Conservation (phyloP, 2,329 filamentous ascomycete genomes). For the Tothia fuscella region DNA sequence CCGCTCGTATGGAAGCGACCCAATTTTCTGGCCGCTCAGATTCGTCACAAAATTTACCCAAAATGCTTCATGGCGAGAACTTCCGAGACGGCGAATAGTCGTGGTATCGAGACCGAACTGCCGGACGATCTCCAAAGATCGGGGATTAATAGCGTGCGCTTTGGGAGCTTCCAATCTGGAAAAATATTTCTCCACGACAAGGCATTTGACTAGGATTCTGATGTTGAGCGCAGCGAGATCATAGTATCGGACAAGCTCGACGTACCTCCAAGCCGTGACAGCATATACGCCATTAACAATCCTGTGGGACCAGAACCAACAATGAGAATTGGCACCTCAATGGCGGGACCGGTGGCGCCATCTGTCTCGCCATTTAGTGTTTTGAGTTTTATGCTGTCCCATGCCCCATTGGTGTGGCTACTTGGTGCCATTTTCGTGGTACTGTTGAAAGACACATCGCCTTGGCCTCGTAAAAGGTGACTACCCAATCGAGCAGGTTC, state of each 20-base stretch:
- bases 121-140: slow-evolving; percentile 21
- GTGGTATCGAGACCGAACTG: slow-evolving; percentile 21
- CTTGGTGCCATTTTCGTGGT: background rate
- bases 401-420: background rate
- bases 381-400: background rate
- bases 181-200: slow-evolving; percentile 22
- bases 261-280: slow-evolving; percentile 11
- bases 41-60: slow-evolving; percentile 32
- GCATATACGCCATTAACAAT: slow-evolving; percentile 11
- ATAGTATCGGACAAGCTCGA: slow-evolving; percentile 13
- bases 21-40: slow-evolving; percentile 25
- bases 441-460: background rate
- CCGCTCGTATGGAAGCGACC: slow-evolving; percentile 24
- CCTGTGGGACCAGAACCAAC: slow-evolving; percentile 13
- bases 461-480: too few species aligned
- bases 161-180: slow-evolving; percentile 22
- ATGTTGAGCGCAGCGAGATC: background rate
- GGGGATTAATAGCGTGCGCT: slow-evolving; percentile 20
- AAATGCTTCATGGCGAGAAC: slow-evolving; percentile 22
- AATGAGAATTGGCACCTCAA: slow-evolving; percentile 11
- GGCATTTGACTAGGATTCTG: slow-evolving; percentile 2
- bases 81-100: slow-evolving; percentile 20
- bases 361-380: background rate
- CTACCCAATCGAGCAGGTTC: too few species aligned
- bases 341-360: background rate